Conservation (phyloP, 1,139 yeast species). For the Schwanniomyces etchellsii region DNA sequence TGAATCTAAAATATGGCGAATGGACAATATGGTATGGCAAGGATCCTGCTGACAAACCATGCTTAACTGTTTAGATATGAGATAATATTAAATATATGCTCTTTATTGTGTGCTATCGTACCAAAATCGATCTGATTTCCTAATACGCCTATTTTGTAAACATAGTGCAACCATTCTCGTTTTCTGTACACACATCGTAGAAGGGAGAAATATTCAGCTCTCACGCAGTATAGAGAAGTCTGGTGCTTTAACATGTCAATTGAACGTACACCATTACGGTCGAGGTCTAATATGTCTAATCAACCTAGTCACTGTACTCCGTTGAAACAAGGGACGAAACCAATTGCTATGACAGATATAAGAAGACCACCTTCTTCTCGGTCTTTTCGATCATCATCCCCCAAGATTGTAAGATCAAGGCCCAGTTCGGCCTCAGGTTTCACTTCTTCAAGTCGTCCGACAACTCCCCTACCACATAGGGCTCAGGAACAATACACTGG, state of each 20-base stretch:
- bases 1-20: constrained; percentile 43
- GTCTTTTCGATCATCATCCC: constrained; percentile 16
- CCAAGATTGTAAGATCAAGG: constrained; percentile 17
- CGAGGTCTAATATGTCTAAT: constrained; percentile 18
- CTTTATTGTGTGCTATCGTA: neutral
- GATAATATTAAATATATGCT: neutral
- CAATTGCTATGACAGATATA: constrained; percentile 14
- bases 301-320: constrained; percentile 9
- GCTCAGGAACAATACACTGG: constrained; percentile 43
- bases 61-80: constrained; percentile 10
- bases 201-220: no score
- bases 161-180: constrained; percentile 2
- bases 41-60: constrained; percentile 59
- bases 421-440: constrained; percentile 36
- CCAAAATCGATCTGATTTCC: constrained; percentile 10
- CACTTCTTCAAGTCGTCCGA: constrained; percentile 25
- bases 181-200: no score
- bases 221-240: no score
- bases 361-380: constrained; percentile 24
- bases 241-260: no score
- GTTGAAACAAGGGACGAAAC: constrained; percentile 12
- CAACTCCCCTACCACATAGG: constrained; percentile 28
- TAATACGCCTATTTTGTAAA: constrained; percentile 9
- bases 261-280: constrained; percentile 15
- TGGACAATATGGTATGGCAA: constrained; percentile 68